Evolutionary conservation across 306 rosid genomes (phyloP).

Genomic region (Gillenia trifoliata): DNA sequence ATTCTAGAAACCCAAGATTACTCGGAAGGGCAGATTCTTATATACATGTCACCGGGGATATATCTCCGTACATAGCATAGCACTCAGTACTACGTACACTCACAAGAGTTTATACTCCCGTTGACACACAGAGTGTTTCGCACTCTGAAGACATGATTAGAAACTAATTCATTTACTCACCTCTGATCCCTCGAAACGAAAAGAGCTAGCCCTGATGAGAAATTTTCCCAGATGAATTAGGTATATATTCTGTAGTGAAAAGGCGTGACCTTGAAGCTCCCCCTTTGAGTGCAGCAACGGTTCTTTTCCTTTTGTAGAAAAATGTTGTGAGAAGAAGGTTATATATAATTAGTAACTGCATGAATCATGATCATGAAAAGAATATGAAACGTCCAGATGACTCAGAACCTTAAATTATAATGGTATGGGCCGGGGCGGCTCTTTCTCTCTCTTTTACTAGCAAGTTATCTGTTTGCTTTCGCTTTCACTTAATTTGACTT

Average conservation of each 20-base stretch:
- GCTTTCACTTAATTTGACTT: constrained; percentile 48
- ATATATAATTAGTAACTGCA: constrained; percentile 12
- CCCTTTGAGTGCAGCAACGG: constrained; percentile 29
- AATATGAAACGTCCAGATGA: constrained; percentile 33
- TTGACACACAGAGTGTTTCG: neutral
- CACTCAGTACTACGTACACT: neutral
- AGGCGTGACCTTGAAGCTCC: neutral
- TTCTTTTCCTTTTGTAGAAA: constrained; percentile 21
- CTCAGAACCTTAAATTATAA: constrained; percentile 14
- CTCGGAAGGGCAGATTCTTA: too few species aligned
- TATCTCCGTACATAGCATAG: neutral
- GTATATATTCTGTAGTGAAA: neutral
- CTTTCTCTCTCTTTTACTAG: neutral
- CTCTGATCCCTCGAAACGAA: neutral
- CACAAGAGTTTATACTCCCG: neutral
- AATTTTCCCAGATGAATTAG: neutral
- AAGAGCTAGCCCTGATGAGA: neutral
- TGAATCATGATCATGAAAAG: constrained; percentile 29
- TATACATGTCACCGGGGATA: too few species aligned
- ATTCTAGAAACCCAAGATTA: neutral
- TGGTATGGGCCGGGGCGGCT: constrained; percentile 30
- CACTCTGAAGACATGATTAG: neutral
- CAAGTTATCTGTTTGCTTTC: constrained; percentile 36
- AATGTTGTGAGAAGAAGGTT: constrained; percentile 20
- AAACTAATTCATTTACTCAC: neutral